phyloP scores from a whole-genome alignment of 805 yeast species.

The Candida xiaguanensis region DNA sequence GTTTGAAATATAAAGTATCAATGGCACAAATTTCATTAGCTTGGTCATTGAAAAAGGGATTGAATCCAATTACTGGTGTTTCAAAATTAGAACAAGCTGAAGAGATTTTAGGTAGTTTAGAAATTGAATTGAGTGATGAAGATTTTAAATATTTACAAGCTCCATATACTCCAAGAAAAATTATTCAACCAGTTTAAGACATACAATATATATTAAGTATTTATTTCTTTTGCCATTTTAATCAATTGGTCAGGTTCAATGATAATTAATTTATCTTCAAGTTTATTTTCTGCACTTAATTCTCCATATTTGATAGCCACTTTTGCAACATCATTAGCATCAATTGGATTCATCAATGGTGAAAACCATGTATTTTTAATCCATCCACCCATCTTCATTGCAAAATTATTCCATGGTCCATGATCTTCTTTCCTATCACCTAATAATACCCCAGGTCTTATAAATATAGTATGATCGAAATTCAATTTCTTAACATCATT shows the following conservation, averaged over 20 bases:
- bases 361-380: conserved; percentile 13
- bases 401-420: conserved; percentile 31
- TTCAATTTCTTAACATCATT: conserved; percentile 56
- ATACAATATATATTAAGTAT: no score
- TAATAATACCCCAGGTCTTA: conserved; percentile 72
- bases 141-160: conserved; percentile 36
- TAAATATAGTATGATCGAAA: conserved; percentile 68
- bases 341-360: conserved; percentile 35
- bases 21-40: conserved; percentile 36
- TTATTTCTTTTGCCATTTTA: conserved; percentile 14
- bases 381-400: conserved; percentile 25
- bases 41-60: conserved; percentile 18
- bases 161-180: conserved; percentile 22
- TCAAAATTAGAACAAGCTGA: conserved; percentile 16
- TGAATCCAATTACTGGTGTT: conserved; percentile 17
- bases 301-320: conserved; percentile 46
- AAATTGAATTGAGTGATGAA: conserved; percentile 22
- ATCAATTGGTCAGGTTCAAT: conserved; percentile 18
- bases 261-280: conserved; percentile 19
- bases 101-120: conserved; percentile 11
- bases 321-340: conserved; percentile 63
- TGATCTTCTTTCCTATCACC: conserved; percentile 54
- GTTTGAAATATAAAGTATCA: conserved; percentile 41
- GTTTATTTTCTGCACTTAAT: conserved; percentile 12
- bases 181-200: not conserved